Conservation (phyloP, 768 basidiomycete genomes). For the Trametes villosa region DNA sequence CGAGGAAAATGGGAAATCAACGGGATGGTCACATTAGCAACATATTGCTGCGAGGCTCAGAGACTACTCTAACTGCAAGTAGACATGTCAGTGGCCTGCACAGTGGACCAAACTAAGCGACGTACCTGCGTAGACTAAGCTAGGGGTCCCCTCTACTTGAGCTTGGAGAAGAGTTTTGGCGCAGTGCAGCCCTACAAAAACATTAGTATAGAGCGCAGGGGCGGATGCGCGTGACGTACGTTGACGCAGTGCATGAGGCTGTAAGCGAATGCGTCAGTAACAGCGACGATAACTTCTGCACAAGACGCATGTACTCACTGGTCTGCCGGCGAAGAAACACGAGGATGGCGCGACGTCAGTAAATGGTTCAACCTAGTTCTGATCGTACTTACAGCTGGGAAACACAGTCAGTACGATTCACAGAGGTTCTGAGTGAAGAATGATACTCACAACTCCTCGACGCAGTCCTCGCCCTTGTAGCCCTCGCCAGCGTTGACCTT, state of each 20-base stretch:
- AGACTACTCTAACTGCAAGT: conserved; percentile 4
- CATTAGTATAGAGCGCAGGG: conserved; percentile 10
- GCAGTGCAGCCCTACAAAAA: conserved; percentile 54
- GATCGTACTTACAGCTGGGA: conserved; percentile 32
- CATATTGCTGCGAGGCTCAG: background rate
- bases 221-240: conserved; percentile 47
- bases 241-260: conserved; percentile 96
- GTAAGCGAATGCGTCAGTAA: conserved; percentile 21
- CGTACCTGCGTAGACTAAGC: conserved; percentile 5
- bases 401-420: conserved; percentile 4
- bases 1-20: background rate
- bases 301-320: conserved; percentile 56
- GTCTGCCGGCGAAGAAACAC: conserved; percentile 43
- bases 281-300: background rate
- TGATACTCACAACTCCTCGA: conserved; percentile 71
- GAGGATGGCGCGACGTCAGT: conserved; percentile 13
- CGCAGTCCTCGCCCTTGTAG: conserved; percentile 90
- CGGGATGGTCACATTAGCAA: conserved; percentile 1
- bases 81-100: background rate
- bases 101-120: background rate
- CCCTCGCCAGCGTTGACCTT: conserved; percentile 84
- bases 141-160: conserved; percentile 46
- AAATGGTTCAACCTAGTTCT: background rate
- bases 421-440: background rate
- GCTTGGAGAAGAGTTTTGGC: conserved; percentile 83